phyloP scores from a whole-genome alignment of 306 rosid species.

The Inga leiocalycina region DNA sequence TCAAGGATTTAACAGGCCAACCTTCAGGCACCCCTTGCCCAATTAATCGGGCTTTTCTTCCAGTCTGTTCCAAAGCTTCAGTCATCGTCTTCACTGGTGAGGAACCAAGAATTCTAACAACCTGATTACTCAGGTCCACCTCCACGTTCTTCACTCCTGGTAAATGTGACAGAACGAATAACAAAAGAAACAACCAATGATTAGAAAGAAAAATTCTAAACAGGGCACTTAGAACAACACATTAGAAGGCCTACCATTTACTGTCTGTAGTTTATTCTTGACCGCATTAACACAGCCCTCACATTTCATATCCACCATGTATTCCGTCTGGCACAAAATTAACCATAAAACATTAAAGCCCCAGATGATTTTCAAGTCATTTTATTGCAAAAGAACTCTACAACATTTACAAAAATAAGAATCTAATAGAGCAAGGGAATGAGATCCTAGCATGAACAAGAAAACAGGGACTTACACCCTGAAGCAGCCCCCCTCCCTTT shows the following conservation, averaged over 20 bases:
- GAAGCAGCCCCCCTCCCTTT: neutral
- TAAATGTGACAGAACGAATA: constrained; percentile 11
- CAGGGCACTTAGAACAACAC: neutral
- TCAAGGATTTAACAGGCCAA: constrained; percentile 30
- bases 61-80: constrained; percentile 87
- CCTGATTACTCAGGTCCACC: constrained; percentile 79
- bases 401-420: neutral
- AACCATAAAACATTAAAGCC: constrained; percentile 10
- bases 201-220: neutral
- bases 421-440: neutral
- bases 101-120: constrained; percentile 83
- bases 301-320: constrained; percentile 95
- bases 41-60: constrained; percentile 77
- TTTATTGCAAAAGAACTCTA: neutral
- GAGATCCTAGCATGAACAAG: neutral
- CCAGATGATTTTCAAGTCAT: constrained; percentile 18
- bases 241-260: constrained; percentile 57
- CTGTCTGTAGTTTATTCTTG: constrained; percentile 66
- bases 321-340: constrained; percentile 71
- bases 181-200: neutral
- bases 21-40: constrained; percentile 97
- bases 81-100: constrained; percentile 87
- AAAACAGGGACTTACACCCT: neutral
- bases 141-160: constrained; percentile 81
- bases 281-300: constrained; percentile 89